Conservation (phyloP, 257 asterid species). For the Rhazya stricta region DNA sequence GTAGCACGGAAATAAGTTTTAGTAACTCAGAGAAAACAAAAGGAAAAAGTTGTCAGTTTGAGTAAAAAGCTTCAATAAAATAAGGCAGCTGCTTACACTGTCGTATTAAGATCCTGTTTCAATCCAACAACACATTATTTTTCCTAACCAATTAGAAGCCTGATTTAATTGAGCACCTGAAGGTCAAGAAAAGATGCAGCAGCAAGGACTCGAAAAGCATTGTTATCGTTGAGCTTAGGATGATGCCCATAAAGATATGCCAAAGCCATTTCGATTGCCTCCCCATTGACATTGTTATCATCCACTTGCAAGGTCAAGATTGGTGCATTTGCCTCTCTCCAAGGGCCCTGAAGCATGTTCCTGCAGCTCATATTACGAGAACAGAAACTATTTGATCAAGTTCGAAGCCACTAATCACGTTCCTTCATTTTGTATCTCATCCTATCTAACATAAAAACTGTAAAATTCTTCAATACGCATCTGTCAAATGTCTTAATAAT, state of each 20-base stretch:
- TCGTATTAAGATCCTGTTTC: not conserved
- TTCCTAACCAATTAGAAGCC: not conserved
- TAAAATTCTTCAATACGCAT: not conserved
- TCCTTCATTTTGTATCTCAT: not conserved
- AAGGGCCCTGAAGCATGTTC: slow-evolving; percentile 97
- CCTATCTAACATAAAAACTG: not conserved
- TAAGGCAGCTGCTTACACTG: not conserved
- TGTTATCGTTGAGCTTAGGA: slow-evolving; percentile 80
- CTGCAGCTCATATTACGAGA: slow-evolving; percentile 39
- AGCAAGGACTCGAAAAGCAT: slow-evolving; percentile 92
- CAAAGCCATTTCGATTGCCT: slow-evolving; percentile 76
- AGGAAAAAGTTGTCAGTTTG: not conserved
- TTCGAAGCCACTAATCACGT: not conserved
- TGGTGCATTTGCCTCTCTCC: slow-evolving; percentile 94
- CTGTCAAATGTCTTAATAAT: not conserved
- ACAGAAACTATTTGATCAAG: not conserved
- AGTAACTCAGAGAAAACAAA: not conserved
- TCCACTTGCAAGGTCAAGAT: slow-evolving; percentile 78
- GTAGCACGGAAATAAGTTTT: not conserved
- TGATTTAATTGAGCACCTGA: slow-evolving; percentile 43
- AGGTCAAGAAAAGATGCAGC: slow-evolving; percentile 98
- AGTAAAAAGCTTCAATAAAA: too few relatives aligned
- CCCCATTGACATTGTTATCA: slow-evolving; percentile 78
- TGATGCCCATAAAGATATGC: slow-evolving; percentile 93
- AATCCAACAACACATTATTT: not conserved